Evolutionary conservation across 2,329 filamentous ascomycete genomes (phyloP).

Genomic region (Thyridium curvatum): DNA sequence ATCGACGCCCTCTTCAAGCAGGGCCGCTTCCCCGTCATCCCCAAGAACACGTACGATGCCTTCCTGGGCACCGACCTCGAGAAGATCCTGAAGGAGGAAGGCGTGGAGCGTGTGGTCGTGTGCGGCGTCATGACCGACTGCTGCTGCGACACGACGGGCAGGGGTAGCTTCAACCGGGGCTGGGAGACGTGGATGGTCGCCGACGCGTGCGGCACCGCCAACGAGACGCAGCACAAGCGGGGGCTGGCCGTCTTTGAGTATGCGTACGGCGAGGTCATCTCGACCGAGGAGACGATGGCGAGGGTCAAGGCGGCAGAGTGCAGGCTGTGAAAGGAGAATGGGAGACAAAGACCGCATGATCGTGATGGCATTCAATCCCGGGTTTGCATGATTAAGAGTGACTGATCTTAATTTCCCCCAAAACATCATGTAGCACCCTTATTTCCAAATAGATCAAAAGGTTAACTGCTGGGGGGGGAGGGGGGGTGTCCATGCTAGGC

Average conservation of each 20-base stretch:
- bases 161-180: conserved; percentile 29
- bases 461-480: too few species aligned
- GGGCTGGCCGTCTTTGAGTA: conserved; percentile 23
- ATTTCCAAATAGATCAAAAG: too few species aligned
- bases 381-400: too few species aligned
- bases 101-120: conserved; percentile 24
- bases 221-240: conserved; percentile 21
- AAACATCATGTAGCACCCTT: too few species aligned
- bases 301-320: neutral
- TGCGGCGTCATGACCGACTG: conserved; percentile 35
- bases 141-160: conserved; percentile 29
- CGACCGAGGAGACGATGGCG: neutral
- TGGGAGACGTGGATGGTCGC: conserved; percentile 32
- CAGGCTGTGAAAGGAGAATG: neutral
- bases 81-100: conserved; percentile 14
- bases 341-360: conserved; percentile 5
- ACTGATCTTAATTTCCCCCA: too few species aligned
- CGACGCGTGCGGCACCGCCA: conserved; percentile 28
- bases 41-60: conserved; percentile 33
- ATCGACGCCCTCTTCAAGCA: conserved; percentile 10
- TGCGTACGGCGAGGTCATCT: conserved; percentile 20
- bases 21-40: conserved; percentile 12
- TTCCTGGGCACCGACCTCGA: conserved; percentile 27
- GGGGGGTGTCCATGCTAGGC: too few species aligned
- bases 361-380: too few species aligned